Base-by-base conservation (phyloP, 192 early-diverging fungal genomes). In the Mortierella hygrophila region DNA sequence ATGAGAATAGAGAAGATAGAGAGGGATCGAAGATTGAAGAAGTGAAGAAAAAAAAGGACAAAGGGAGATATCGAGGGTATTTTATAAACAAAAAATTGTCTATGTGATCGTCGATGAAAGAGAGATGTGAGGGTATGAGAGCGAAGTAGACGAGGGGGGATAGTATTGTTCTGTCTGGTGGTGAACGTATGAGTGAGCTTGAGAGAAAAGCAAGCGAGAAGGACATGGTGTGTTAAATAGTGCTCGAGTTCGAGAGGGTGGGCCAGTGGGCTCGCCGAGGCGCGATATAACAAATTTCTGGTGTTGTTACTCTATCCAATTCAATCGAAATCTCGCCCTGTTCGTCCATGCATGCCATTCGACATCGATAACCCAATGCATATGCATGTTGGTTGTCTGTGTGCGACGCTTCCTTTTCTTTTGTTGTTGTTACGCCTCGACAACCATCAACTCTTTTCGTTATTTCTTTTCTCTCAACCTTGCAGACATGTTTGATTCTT, bases 261-360 rank as follows among this genome's bases (percentile, higher is more conserved):
- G 60, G 29, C 29, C 60, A 65, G 60, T 65, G 60, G 60, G 29
- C 60, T 32, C 60, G 60, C 60, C 26, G 29, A 65, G 60, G 60
- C 29, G 26, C 60, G 32, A 55, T 79, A 60, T 26, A 47, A 57
- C 26, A 26, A 79, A n/a, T 52, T 70, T 79, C 77, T 60, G 77
- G 77, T 79, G 77, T 79, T 13, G 70, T 72, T 42, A 79, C 15
- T 79, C 9, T 71, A 72, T n/a, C 21, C 77, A 11, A 79, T 79
- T 79, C 77, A 79, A 71, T 79, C 46, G 44, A 20, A 54, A 60
- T 68, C 60, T 63, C 18, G 76, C 76, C 26, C 42, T 37, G 26
- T 5, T 70, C 68, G 38, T 29, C 38, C 68, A 69, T 77, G 76
- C 76, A 70, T 77, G 23, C 47, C 69, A 70, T 42, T 70, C 69